phyloP scores from a whole-genome alignment of 352 stramenopile species.

The Phytophthora chlamydospora region DNA sequence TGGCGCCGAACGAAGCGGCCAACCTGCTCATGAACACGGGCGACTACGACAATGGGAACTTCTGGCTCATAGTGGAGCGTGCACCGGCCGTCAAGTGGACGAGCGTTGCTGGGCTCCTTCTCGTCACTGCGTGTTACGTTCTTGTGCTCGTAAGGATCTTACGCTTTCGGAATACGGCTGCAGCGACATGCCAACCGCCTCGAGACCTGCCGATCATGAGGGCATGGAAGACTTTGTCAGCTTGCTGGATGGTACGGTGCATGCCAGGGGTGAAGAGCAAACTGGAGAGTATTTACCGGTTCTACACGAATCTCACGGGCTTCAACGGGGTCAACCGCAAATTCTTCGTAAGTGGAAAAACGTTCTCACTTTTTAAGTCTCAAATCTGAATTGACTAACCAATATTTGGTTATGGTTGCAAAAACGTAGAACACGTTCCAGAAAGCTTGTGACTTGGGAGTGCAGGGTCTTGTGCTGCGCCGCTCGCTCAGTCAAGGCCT shows the following conservation, averaged over 20 bases:
- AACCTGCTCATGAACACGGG: constrained; percentile 35
- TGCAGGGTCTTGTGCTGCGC: constrained; percentile 29
- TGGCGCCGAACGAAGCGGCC: constrained; percentile 26
- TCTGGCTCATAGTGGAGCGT: constrained; percentile 36
- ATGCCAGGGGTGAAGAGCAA: not conserved
- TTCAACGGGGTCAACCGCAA: constrained; percentile 28
- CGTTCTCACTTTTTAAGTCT: too few species aligned
- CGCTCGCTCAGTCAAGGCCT: constrained; percentile 27
- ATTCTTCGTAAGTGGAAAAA: constrained; percentile 24
- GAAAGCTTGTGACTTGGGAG: constrained; percentile 31
- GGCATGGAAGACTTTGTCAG: not conserved
- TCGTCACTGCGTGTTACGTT: constrained; percentile 15
- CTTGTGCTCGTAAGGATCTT: constrained; percentile 18
- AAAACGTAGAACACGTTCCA: constrained; percentile 30
- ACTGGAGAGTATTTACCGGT: constrained; percentile 1
- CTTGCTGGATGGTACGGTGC: constrained; percentile 7
- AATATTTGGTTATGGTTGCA: too few species aligned
- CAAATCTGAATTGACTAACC: too few species aligned
- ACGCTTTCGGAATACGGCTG: constrained; percentile 1
- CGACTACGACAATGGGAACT: constrained; percentile 30
- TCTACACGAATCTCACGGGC: constrained; percentile 27
- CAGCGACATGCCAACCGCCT: not conserved
- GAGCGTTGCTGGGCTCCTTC: constrained; percentile 13
- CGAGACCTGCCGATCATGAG: not conserved
- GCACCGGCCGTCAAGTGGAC: constrained; percentile 7